Evolutionary conservation across 2,329 filamentous ascomycete species (phyloP), one percentile per base, ranked within the genome.

Genomic region (Colletotrichum destructivum): DNA sequence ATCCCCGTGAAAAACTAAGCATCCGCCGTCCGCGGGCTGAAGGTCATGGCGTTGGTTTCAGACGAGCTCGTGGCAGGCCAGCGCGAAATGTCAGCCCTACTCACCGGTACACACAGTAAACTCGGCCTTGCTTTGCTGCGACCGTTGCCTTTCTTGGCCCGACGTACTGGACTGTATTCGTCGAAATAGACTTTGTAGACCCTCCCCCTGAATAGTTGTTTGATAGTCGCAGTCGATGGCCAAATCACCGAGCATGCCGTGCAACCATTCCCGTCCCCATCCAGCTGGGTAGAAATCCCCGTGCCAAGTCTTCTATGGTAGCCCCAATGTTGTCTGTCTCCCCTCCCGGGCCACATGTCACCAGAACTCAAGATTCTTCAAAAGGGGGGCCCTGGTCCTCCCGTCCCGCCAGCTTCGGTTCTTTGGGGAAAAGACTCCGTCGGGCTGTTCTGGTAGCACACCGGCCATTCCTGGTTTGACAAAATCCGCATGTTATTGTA

Each of bases 401-500:
- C 21, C 18, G 15, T 46, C n/a, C 4, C 4, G n/a, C 16, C 7
- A 7, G 3, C 1, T 12, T 23, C 1, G 16, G 23, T 42, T 44
- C 18, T 1, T 8, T 40, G 26, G 5, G 26, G 26, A 31, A 5
- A 16, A 23, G 16, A 35, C 26, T 66, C 13, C 51, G 56, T 8
- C 56, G 56, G 68, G 31, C 67, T 71, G 56, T 71, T 71, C 42
- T 71, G 63, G 56, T 57, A 67, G 56, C 68, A 67, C 44, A 56
- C 51, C 63, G 68, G 62, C 56, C 63, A 31, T 67, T 18, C 38
- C 15, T 57, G 44, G 44, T 52, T 31, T 66, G 62, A 42, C 21
- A 16, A 35, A n/a, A 44, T 62, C 47, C 31, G 44, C 31, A 7
- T 65, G 18, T 61, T n/a, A 56, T 47, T 26, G 8, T 31, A 12